A percentile compares a stretch with the other conserved stretches of the same genome.
phyloP scores from a whole-genome alignment of 768 basidiomycete species.

The Porphyrellus cyaneotinctus region DNA sequence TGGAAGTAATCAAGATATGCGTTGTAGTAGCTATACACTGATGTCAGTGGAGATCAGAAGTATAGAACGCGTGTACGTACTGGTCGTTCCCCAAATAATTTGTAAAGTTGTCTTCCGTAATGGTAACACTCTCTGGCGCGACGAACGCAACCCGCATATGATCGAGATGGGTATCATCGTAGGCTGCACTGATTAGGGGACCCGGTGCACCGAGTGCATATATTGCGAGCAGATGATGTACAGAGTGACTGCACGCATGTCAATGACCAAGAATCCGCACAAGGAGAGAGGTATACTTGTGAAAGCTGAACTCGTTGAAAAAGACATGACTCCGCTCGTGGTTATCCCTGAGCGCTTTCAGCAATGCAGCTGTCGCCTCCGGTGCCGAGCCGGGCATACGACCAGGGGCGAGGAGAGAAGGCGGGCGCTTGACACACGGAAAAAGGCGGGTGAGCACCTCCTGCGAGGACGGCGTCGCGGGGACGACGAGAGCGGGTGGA shows the following conservation, averaged over 20 bases:
- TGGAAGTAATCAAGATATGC: constrained; percentile 33
- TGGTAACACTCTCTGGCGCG: constrained; percentile 19
- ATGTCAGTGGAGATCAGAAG: neutral
- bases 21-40: constrained; percentile 26
- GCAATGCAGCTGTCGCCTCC: constrained; percentile 37
- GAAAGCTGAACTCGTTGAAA: constrained; percentile 41
- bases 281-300: constrained; percentile 23
- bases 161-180: constrained; percentile 36
- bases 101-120: constrained; percentile 23
- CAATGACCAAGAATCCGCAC: neutral
- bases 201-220: constrained; percentile 57
- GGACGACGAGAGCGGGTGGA: constrained; percentile 21
- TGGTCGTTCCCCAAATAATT: constrained; percentile 31
- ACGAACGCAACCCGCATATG: constrained; percentile 36
- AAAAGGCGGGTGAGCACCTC: constrained; percentile 31
- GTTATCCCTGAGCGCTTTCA: constrained; percentile 46
- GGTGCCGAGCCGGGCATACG: constrained; percentile 36
- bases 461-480: constrained; percentile 17
- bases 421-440: constrained; percentile 27
- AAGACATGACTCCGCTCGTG: constrained; percentile 51
- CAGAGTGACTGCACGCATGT: constrained; percentile 41
- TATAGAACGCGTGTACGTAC: constrained; percentile 10
- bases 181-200: constrained; percentile 39
- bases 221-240: constrained; percentile 54
- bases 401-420: constrained; percentile 35